Evolutionary conservation across 208 protist genomes (phyloP).

Genomic region (Acanthamoeba triangularis): DNA sequence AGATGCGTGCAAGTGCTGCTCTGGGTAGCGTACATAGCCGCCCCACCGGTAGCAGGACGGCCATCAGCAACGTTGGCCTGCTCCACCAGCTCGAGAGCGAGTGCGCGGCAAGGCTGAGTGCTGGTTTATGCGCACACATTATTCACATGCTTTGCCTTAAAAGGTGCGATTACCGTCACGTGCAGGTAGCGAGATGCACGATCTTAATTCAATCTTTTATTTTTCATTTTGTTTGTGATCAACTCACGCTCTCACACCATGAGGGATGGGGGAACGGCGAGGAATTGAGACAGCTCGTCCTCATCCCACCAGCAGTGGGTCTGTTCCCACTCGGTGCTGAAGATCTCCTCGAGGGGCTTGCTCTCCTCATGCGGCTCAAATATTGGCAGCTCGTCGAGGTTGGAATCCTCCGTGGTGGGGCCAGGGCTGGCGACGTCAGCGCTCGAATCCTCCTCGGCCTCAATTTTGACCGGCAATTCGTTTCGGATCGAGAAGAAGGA

Average conservation of each 20-base stretch:
- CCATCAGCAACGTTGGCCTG: too few species aligned
- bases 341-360: constrained; percentile 56
- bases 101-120: too few species aligned
- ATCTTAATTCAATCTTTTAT: too few species aligned
- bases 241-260: not conserved
- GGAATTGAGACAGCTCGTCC: constrained; percentile 37
- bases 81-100: too few species aligned
- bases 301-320: constrained; percentile 62
- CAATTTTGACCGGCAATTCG: not conserved
- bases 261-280: constrained; percentile 42
- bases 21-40: too few species aligned
- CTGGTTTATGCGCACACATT: too few species aligned
- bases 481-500: not conserved
- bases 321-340: constrained; percentile 56
- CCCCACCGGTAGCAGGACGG: too few species aligned
- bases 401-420: not conserved
- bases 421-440: not conserved
- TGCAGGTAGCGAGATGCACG: too few species aligned
- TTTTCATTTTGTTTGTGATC: not conserved
- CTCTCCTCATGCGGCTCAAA: constrained; percentile 21
- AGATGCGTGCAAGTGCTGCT: too few species aligned
- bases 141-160: too few species aligned
- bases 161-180: too few species aligned
- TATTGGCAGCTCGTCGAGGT: constrained; percentile 22
- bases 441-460: not conserved